Percentiles rank a stretch among this genome's conserved stretches.
Conservation (phyloP, 305 asterid genomes). For the Fraxinus albicans region DNA sequence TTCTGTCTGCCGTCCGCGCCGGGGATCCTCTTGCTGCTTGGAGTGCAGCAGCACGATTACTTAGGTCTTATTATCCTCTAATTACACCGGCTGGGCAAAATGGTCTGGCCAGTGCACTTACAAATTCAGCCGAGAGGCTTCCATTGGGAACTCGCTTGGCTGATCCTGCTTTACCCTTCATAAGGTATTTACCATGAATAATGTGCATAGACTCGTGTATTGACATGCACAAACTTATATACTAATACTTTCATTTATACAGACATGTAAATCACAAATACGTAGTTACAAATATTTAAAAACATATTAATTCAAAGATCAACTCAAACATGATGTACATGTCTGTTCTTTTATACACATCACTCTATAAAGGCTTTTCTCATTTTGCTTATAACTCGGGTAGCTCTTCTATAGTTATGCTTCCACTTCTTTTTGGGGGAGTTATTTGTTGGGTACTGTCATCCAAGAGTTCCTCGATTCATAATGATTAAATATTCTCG, state of each 20-base stretch:
- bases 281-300: not conserved
- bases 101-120: slow-evolving; percentile 86
- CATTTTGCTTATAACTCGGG: not conserved
- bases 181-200: slow-evolving; percentile 58
- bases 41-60: slow-evolving; percentile 99
- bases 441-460: not conserved
- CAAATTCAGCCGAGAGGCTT: slow-evolving; percentile 86
- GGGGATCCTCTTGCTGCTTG: slow-evolving; percentile 99
- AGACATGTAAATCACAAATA: not conserved
- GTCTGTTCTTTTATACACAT: not conserved
- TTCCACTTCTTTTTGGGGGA: not conserved
- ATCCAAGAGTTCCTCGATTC: slow-evolving; percentile 8
- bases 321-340: not conserved
- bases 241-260: not conserved
- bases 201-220: not conserved
- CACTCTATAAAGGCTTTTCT: not conserved
- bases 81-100: slow-evolving; percentile 98
- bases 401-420: not conserved
- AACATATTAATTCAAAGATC: not conserved
- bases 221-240: not conserved
- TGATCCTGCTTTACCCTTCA: slow-evolving; percentile 93
- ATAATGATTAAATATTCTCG: not conserved
- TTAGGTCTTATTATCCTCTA: slow-evolving; percentile 95
- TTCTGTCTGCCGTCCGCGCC: slow-evolving; percentile 92
- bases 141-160: slow-evolving; percentile 93